Base-by-base conservation (phyloP, 176 grass and related monocot species). In the Pontederia crassipes region DNA sequence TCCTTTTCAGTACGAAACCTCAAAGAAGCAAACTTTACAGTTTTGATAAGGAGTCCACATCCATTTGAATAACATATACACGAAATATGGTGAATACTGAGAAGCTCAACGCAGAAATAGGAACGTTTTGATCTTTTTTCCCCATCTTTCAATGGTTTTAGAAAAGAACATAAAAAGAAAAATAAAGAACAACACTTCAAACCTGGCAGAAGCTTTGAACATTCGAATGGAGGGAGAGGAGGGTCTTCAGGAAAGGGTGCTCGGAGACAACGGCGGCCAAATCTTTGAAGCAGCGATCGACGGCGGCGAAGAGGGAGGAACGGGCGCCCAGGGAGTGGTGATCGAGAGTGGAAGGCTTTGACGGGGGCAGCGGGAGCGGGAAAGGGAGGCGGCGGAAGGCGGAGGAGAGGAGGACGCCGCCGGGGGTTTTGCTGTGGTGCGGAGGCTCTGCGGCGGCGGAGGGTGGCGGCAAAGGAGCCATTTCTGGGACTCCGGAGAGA, bases 141-240 rank as follows among this genome's bases (percentile, higher is more conserved):
- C 72, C 55, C 71, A 75, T 72, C 20, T 72, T 61, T 61, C 72
- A 67, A 75, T 84, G 81, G 20, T 24, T 24, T 24, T 0, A 24
- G 20, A 24, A 24, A 24, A 24, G 20, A 24, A 24, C 20, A 24
- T 24, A 54, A 54, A 54, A 61, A 61, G 20, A 61, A 45, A 28
- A 1, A 27, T 28, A 28, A 12, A 12, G 0, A 13, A 61, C 12
- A 6, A 12, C 3, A 61, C 13, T 17, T n/a, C 57, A 11, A 73
- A 95, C 91, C 81, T 95, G 86, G n/a, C 64, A 82, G 74, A 87
- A 90, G 73, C 66, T 61, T 29, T 78, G 73, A 83, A 96, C 68
- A 40, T 88, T 64, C 50, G 75, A 70, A 46, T 78, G 86, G 53
- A 80, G 51, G 13, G 66, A 73, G 56, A 96, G 58, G 29, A 96